Base-by-base conservation (phyloP, 495 filamentous ascomycete species). In the Xylaria flabelliformis region DNA sequence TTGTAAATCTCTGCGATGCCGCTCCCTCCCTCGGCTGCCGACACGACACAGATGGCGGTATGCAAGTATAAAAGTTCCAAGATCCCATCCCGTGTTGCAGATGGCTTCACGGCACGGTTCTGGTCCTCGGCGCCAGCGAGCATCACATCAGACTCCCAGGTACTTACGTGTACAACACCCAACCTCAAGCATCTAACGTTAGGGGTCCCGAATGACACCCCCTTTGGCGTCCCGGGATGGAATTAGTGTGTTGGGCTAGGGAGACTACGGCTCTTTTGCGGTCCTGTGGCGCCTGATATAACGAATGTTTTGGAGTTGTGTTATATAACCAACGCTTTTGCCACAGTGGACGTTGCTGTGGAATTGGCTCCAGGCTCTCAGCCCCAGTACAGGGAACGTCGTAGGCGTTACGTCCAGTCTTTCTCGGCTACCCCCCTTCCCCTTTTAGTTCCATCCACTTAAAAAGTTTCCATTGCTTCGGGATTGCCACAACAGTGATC, bases 401-500 rank as follows among this genome's bases (percentile, higher is more conserved):
- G 56, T 59, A n/a, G 17, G 32, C 12, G 32, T 36, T 32, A 39
- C 58, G 39, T 61, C 26, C 26, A 29, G 34, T 36, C 34, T 21
- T 5, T 24, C 61, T 44, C 39, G 39, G n/a, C 61, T 12, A 17
- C 61, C 21, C 64, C 50, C n/a, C 32, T 42, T 67, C 21, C 65
- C 65, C 65, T 56, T 67, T 55, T 44, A 32, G 65, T 39, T 29
- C 56, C 24, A 36, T 17, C 32, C 50, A 55, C 41, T 42, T 56
- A 4, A 4, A 29, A 32, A 56, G 65, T 56, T 67, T 56, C 65
- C 65, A 56, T 67, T 36, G 65, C 65, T 67, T 67, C 65, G 65
- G 65, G 65, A 67, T 67, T 44, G 32, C 65, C 65, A 67, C 65
- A 67, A 44, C 50, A 56, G 65, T 56, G 65, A 67, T 67, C 50